Evolutionary conservation across 2,329 filamentous ascomycete genomes (phyloP).

Genomic region (Mollisia scopiformis): DNA sequence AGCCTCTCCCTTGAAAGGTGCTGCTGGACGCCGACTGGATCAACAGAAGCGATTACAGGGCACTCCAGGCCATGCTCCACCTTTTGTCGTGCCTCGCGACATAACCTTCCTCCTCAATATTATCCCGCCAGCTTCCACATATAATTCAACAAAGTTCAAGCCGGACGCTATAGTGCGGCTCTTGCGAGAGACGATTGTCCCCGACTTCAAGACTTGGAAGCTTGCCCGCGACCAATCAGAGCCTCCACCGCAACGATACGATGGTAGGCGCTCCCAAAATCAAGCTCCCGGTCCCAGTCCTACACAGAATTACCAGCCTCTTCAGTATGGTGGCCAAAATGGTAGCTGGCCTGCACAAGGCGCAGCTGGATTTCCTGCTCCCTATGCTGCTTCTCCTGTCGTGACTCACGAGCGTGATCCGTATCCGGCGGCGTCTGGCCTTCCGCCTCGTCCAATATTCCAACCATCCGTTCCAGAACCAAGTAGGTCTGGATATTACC

Average conservation of each 20-base stretch:
- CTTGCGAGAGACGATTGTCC: slow-evolving; percentile 69
- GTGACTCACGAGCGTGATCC: slow-evolving; percentile 19
- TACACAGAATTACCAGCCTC: slow-evolving; percentile 3
- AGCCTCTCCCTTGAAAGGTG: slow-evolving; percentile 86
- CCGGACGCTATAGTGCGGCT: slow-evolving; percentile 73
- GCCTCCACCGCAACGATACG: slow-evolving; percentile 27
- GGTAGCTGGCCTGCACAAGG: neutral
- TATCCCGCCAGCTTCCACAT: slow-evolving; percentile 66
- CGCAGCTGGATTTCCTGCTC: slow-evolving; percentile 4
- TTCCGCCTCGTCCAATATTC: slow-evolving; percentile 14
- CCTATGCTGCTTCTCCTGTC: slow-evolving; percentile 2
- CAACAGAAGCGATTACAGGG: slow-evolving; percentile 60
- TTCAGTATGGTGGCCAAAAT: slow-evolving; percentile 7
- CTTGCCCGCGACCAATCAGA: slow-evolving; percentile 37
- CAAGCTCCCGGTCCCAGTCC: neutral
- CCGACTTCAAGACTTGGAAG: slow-evolving; percentile 61
- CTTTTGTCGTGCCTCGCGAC: slow-evolving; percentile 73
- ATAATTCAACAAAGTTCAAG: slow-evolving; percentile 72
- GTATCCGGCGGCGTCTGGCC: slow-evolving; percentile 10
- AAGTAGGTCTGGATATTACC: slow-evolving; percentile 27
- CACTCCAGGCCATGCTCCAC: slow-evolving; percentile 41
- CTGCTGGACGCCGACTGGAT: slow-evolving; percentile 82
- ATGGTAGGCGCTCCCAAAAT: slow-evolving; percentile 30
- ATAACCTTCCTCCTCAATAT: slow-evolving; percentile 63
- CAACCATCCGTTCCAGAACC: slow-evolving; percentile 19